Evolutionary conservation across 2,329 filamentous ascomycete species (phyloP).

Genomic region (Colletotrichum nymphaeae): DNA sequence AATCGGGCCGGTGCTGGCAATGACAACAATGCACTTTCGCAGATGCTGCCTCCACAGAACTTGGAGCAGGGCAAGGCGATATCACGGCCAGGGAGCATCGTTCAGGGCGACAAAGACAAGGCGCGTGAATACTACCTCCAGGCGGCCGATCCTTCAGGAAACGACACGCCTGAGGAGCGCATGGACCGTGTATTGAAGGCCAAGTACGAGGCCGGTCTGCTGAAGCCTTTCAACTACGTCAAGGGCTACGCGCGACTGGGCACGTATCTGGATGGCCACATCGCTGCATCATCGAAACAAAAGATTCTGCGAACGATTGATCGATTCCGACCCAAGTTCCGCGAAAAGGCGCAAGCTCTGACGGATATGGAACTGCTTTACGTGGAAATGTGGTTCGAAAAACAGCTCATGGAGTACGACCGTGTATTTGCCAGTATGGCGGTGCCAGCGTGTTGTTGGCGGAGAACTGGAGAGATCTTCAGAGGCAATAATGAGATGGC

Average conservation of each 20-base stretch:
- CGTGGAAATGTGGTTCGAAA: slow-evolving; percentile 99
- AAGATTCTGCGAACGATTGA: slow-evolving; percentile 93
- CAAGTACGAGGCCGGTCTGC: slow-evolving; percentile 93
- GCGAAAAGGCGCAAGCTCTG: slow-evolving; percentile 91
- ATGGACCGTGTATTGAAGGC: slow-evolving; percentile 95
- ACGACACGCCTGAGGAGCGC: slow-evolving; percentile 87
- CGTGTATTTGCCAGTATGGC: slow-evolving; percentile 99
- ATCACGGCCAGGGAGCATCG: slow-evolving; percentile 69
- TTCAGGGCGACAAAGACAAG: slow-evolving; percentile 78
- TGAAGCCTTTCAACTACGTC: slow-evolving; percentile 98
- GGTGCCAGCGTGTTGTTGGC: slow-evolving; percentile 96
- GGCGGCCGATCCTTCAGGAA: slow-evolving; percentile 91
- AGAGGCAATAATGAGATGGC: slow-evolving; percentile 99
- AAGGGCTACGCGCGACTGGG: slow-evolving; percentile 93
- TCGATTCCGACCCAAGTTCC: slow-evolving; percentile 93
- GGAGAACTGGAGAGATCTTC: slow-evolving; percentile 96
- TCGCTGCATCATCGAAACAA: slow-evolving; percentile 84
- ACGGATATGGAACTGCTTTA: slow-evolving; percentile 95
- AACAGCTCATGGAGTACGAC: slow-evolving; percentile 96
- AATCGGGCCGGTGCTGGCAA: slow-evolving; percentile 40
- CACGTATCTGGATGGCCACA: slow-evolving; percentile 90
- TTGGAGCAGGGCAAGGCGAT: slow-evolving; percentile 64
- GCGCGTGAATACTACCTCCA: slow-evolving; percentile 95
- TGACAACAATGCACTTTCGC: slow-evolving; percentile 38
- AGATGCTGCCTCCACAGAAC: slow-evolving; percentile 60